phyloP scores from a whole-genome alignment of 257 asterid genomes.

The Fraxinus quadrangulata region DNA sequence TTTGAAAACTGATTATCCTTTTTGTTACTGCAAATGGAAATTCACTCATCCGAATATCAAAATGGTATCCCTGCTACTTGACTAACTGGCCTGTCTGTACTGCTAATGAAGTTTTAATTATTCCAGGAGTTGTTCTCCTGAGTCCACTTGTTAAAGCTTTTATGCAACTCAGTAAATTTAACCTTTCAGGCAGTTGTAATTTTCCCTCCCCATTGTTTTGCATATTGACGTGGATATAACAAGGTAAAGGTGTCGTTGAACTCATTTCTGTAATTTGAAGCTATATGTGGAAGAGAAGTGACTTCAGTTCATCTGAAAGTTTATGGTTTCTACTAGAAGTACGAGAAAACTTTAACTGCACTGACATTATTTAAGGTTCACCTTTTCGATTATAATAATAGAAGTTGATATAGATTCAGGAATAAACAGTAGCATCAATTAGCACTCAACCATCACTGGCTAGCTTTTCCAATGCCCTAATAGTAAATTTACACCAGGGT shows the following conservation, averaged over 20 bases:
- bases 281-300: constrained; percentile 6
- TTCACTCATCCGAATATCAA: not conserved
- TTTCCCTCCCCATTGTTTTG: not conserved
- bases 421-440: not conserved
- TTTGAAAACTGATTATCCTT: not conserved
- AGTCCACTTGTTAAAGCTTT: not conserved
- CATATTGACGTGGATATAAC: not conserved
- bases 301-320: not conserved
- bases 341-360: not conserved
- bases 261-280: constrained; percentile 10
- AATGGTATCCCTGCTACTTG: not conserved
- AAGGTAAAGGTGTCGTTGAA: constrained; percentile 4
- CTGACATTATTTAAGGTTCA: not conserved
- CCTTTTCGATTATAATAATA: not conserved
- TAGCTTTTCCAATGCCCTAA: not conserved
- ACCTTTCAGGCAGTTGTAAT: constrained; percentile 1
- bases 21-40: not conserved
- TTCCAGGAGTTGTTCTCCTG: not conserved
- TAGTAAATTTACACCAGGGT: not conserved
- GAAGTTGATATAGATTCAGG: not conserved
- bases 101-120: too few species aligned
- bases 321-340: not conserved
- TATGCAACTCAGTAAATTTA: not conserved
- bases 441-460: not conserved
- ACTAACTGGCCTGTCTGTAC: not conserved